These are phyloP conservation scores for Aschersonia sp. DNA, from an alignment of 2,329 filamentous ascomycete genomes.

Conservation along the genomic window DNA sequence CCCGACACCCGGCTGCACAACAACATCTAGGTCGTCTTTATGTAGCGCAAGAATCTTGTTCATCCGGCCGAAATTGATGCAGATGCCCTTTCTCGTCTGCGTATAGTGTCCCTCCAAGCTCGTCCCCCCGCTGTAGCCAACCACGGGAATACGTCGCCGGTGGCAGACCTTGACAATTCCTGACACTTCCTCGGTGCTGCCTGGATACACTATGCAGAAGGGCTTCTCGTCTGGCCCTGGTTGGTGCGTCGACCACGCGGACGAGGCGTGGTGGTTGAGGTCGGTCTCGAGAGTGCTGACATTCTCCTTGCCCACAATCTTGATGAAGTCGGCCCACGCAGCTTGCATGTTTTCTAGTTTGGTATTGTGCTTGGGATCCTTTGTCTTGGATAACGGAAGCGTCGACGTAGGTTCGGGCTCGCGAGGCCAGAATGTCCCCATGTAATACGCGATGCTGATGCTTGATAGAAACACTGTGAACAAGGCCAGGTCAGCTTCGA, in stretches of 20 bases:
- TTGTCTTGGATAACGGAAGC: constrained; percentile 37
- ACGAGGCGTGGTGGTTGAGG: constrained; percentile 41
- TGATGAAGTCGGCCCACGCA: constrained; percentile 54
- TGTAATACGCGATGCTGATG: constrained; percentile 38
- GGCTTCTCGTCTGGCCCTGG: constrained; percentile 32
- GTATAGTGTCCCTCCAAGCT: constrained; percentile 83
- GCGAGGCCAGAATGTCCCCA: constrained; percentile 40
- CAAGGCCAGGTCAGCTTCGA: background rate
- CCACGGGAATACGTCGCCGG: constrained; percentile 65
- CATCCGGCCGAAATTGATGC: constrained; percentile 79
- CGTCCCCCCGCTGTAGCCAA: constrained; percentile 76
- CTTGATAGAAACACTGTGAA: constrained; percentile 35
- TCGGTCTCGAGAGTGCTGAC: constrained; percentile 46
- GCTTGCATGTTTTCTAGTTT: constrained; percentile 51
- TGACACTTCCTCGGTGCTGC: constrained; percentile 70
- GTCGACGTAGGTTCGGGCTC: constrained; percentile 41
- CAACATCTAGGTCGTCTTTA: constrained; percentile 61
- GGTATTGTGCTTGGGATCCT: constrained; percentile 39
- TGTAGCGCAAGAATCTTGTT: constrained; percentile 65
- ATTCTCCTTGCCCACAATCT: constrained; percentile 48
- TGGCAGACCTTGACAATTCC: constrained; percentile 83
- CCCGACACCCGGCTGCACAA: constrained; percentile 68
- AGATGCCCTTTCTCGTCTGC: constrained; percentile 68
- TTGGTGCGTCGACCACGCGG: constrained; percentile 48
- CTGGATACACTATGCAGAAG: constrained; percentile 64